These are phyloP conservation scores for Arthrobotrys pseudoclavata DNA, from an alignment of 2,329 filamentous ascomycete species.

Conservation along the genomic window DNA sequence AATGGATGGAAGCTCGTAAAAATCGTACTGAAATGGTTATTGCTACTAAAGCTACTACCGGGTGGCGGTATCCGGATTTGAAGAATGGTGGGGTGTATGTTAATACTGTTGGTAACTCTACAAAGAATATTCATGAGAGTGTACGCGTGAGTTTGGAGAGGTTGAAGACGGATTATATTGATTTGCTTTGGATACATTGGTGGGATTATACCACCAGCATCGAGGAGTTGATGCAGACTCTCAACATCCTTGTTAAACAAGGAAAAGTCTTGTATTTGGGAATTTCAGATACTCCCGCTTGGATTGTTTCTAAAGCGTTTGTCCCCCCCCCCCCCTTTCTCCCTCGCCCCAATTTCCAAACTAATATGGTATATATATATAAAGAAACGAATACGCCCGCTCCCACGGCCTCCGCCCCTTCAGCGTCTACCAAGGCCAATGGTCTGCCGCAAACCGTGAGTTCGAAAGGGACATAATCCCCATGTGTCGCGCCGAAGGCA, in stretches of 20 bases:
- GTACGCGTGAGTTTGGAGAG: conserved; percentile 73
- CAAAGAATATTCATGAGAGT: conserved; percentile 74
- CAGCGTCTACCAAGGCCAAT: conserved; percentile 77
- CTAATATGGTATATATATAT: background rate
- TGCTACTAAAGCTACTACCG: conserved; percentile 78
- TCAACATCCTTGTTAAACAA: conserved; percentile 73
- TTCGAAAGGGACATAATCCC: conserved; percentile 79
- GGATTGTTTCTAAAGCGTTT: conserved; percentile 74
- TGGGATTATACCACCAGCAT: conserved; percentile 78
- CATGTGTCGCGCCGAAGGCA: conserved; percentile 75
- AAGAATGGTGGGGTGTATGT: conserved; percentile 69
- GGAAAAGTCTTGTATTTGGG: conserved; percentile 79
- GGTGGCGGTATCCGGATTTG: conserved; percentile 68
- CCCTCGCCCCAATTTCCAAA: too few species aligned
- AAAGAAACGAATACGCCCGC: conserved; percentile 75
- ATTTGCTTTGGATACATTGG: conserved; percentile 76
- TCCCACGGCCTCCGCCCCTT: conserved; percentile 79
- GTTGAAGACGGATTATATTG: conserved; percentile 75
- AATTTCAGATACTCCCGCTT: conserved; percentile 78
- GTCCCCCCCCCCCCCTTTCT: background rate
- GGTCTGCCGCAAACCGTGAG: conserved; percentile 74
- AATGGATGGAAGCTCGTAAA: conserved; percentile 77
- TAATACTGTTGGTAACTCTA: conserved; percentile 73
- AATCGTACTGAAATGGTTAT: conserved; percentile 78
- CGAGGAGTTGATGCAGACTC: conserved; percentile 77